Conservation (phyloP, 495 filamentous ascomycete species). For the Neohortaea acidophila region DNA sequence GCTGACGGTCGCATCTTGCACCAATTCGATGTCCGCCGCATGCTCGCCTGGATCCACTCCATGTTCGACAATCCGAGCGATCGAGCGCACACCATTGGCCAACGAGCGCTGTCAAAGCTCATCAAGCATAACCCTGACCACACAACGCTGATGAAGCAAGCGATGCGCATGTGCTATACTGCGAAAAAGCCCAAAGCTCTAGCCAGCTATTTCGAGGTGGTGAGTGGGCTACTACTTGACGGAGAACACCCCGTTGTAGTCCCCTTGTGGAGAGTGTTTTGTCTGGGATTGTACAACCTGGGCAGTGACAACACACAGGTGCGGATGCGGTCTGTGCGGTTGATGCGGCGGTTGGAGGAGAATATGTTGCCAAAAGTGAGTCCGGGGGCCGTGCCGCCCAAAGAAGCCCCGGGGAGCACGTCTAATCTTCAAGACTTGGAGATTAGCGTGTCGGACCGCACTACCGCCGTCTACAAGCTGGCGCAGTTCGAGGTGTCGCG, state of each 20-base stretch:
- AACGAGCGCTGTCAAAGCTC: constrained; percentile 76
- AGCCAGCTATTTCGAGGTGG: constrained; percentile 90
- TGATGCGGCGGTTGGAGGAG: constrained; percentile 62
- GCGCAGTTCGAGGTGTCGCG: constrained; percentile 95
- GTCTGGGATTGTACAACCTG: constrained; percentile 75
- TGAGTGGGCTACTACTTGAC: constrained; percentile 71
- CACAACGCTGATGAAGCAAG: constrained; percentile 66
- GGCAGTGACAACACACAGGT: constrained; percentile 81
- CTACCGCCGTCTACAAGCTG: constrained; percentile 90
- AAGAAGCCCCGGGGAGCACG: constrained; percentile 65
- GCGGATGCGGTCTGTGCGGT: constrained; percentile 70
- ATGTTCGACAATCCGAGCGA: constrained; percentile 86
- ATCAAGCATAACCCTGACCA: constrained; percentile 80
- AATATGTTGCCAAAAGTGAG: too few species aligned
- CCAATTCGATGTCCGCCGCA: constrained; percentile 79
- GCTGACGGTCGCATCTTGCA: constrained; percentile 70
- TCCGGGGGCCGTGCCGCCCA: too few species aligned
- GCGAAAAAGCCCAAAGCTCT: constrained; percentile 63
- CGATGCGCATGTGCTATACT: constrained; percentile 76
- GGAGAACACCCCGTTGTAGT: constrained; percentile 47
- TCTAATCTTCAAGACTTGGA: constrained; percentile 94
- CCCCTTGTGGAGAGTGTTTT: constrained; percentile 81
- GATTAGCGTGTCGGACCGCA: constrained; percentile 96
- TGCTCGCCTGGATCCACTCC: constrained; percentile 85
- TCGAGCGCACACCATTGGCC: constrained; percentile 79